A percentile compares a stretch with the other conserved stretches of the same genome.
These are phyloP conservation scores for Basidiobolus meristosporus DNA, from an alignment of 371 early-diverging fungal species.

Conservation along the genomic window DNA sequence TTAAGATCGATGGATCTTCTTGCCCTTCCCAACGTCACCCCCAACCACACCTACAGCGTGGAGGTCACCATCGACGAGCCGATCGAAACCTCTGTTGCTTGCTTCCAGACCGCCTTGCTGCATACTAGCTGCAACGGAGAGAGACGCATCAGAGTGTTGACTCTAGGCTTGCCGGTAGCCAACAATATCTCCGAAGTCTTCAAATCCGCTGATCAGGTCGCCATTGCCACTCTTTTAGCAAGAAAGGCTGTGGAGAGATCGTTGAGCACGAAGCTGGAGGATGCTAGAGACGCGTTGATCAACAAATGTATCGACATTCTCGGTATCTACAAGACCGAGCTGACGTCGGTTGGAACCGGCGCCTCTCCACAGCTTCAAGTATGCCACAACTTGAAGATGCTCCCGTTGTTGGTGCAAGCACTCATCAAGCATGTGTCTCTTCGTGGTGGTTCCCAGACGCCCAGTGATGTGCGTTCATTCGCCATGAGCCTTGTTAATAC, in stretches of 20 bases:
- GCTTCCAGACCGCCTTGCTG: slow-evolving; percentile 93
- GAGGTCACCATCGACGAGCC: slow-evolving; percentile 78
- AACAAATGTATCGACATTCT: slow-evolving; percentile 76
- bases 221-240: slow-evolving; percentile 58
- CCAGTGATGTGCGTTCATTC: slow-evolving; percentile 43
- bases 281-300: slow-evolving; percentile 82
- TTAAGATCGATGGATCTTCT: slow-evolving; percentile 88
- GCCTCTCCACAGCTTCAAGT: slow-evolving; percentile 65
- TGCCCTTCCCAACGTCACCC: slow-evolving; percentile 83
- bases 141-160: slow-evolving; percentile 90
- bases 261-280: slow-evolving; percentile 72
- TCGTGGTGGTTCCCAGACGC: slow-evolving; percentile 45
- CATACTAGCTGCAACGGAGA: slow-evolving; percentile 70
- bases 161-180: slow-evolving; percentile 77
- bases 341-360: slow-evolving; percentile 44
- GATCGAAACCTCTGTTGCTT: slow-evolving; percentile 54
- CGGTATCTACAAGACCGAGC: slow-evolving; percentile 64
- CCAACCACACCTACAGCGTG: slow-evolving; percentile 85
- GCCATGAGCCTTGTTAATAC: slow-evolving; percentile 56
- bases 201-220: slow-evolving; percentile 65
- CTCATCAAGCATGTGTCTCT: slow-evolving; percentile 57
- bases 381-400: slow-evolving; percentile 63
- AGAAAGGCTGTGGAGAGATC: slow-evolving; percentile 79
- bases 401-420: slow-evolving; percentile 71
- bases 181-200: slow-evolving; percentile 62